phyloP scores from a whole-genome alignment of 2,329 filamentous ascomycete genomes.

The Stachybotrys chartarum region DNA sequence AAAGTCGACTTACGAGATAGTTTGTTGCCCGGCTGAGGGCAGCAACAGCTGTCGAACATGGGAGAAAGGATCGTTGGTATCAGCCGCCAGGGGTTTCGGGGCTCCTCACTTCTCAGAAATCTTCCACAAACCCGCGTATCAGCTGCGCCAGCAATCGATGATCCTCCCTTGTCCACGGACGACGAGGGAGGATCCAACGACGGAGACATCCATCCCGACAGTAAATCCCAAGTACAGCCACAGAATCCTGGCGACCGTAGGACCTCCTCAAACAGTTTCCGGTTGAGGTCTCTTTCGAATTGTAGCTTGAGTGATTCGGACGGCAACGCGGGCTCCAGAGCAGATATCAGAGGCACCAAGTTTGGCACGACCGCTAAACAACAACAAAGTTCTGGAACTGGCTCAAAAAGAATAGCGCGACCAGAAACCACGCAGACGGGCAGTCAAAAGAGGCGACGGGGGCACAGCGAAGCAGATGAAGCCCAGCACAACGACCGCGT shows the following conservation, averaged over 20 bases:
- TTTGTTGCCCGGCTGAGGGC: background rate
- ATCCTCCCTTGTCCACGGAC: slow-evolving; percentile 20
- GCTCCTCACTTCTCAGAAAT: slow-evolving; percentile 10
- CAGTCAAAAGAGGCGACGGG: background rate
- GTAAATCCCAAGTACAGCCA: background rate
- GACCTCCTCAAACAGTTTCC: background rate
- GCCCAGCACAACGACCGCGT: background rate
- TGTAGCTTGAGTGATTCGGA: slow-evolving; percentile 15
- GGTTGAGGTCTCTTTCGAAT: background rate
- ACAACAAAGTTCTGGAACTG: background rate
- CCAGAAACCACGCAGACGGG: no score
- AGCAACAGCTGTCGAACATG: background rate
- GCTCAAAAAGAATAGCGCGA: background rate
- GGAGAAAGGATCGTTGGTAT: background rate
- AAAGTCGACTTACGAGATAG: background rate
- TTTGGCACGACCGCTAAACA: slow-evolving; percentile 13
- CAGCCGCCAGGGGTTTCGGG: background rate
- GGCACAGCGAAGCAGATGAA: background rate
- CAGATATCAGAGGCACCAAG: slow-evolving; percentile 23
- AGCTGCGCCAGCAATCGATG: slow-evolving; percentile 9
- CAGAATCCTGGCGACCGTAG: background rate
- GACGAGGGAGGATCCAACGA: slow-evolving; percentile 13
- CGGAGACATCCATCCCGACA: background rate
- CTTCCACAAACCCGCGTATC: background rate
- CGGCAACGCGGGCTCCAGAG: slow-evolving; percentile 15